These are phyloP conservation scores for Barnettozyma hawaiiensis DNA, from an alignment of 1,139 yeast genomes.

Conservation along the genomic window DNA sequence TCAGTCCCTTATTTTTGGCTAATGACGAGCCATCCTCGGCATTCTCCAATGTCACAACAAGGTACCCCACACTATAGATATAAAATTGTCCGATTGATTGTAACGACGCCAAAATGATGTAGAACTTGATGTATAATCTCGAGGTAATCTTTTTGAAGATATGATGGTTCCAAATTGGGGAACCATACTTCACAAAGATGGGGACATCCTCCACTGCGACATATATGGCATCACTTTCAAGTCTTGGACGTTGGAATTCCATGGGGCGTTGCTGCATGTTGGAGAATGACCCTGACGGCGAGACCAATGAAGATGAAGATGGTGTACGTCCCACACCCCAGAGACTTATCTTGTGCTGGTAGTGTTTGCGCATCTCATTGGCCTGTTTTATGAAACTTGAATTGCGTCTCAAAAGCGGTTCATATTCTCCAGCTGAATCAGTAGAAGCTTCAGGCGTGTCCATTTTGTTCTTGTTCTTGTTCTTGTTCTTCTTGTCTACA, in stretches of 20 bases:
- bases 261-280: constrained; percentile 3
- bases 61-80: constrained; percentile 56
- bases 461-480: not conserved
- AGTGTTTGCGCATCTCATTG: constrained; percentile 17
- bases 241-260: constrained; percentile 6
- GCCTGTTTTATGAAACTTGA: constrained; percentile 10
- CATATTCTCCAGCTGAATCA: constrained; percentile 2
- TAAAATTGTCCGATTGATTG: constrained; percentile 62
- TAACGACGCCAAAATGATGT: constrained; percentile 50
- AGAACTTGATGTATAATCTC: constrained; percentile 41
- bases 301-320: constrained; percentile 16
- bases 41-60: constrained; percentile 60
- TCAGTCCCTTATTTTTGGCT: constrained; percentile 1
- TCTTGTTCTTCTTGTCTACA: constrained; percentile 11
- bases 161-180: constrained; percentile 25
- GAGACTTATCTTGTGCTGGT: constrained; percentile 19
- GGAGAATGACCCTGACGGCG: constrained; percentile 11
- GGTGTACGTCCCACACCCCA: constrained; percentile 27
- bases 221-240: constrained; percentile 21
- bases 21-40: constrained; percentile 36
- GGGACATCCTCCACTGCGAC: constrained; percentile 27
- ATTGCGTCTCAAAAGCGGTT: constrained; percentile 10
- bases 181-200: constrained; percentile 23
- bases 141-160: constrained; percentile 20
- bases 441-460: not conserved